Base-by-base conservation (phyloP, 2,329 filamentous ascomycete genomes). In the Xylaria sp. region DNA sequence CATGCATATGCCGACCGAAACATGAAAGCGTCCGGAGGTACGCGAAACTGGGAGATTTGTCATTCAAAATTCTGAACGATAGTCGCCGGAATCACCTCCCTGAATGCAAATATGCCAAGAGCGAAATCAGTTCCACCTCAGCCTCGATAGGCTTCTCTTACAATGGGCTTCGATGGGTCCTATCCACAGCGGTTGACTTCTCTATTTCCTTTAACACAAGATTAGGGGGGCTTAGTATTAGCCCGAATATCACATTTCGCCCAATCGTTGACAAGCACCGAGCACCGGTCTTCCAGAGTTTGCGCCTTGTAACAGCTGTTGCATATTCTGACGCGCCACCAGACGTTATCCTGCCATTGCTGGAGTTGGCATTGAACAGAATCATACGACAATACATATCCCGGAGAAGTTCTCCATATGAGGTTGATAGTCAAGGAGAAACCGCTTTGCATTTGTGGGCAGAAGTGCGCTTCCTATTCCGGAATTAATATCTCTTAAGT, bases 61-160 rank as follows among this genome's bases (percentile, higher is more conserved):
- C 31, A 5, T 17, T 45, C 19, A 25, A 19, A 28, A 56, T 9
- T 15, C 31, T 56, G 11, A 56, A 14, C 7, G 21, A 11, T 8
- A 47, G 8, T 19, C 15, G 2, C 25, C 9, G 23, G 45, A 57
- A 57, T 23, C 54, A 57, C 7, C 45, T 57, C 1, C 45, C 45
- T 14, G 54, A 57, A 42, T 57, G 54, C 43, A 56, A 31, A 37
- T 57, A 42, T 49, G 21, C 45, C 23, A 57, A 50, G 23, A 33
- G 54, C 23, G 54, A 57, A 33, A n/a, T 50, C 31, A 3, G 40
- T 50, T 57, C 45, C 2, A 23, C 49, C 33, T 50, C 54, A n/a
- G 49, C 40, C 17, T 49, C 45, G 23, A 17, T 57, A 23, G 6
- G 23, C 12, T 33, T 50, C 1, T 49, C 54, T 12, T 57, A 50